Evolutionary conservation across 2,329 filamentous ascomycete species (phyloP).

Genomic region (Pestalotiopsis fici): DNA sequence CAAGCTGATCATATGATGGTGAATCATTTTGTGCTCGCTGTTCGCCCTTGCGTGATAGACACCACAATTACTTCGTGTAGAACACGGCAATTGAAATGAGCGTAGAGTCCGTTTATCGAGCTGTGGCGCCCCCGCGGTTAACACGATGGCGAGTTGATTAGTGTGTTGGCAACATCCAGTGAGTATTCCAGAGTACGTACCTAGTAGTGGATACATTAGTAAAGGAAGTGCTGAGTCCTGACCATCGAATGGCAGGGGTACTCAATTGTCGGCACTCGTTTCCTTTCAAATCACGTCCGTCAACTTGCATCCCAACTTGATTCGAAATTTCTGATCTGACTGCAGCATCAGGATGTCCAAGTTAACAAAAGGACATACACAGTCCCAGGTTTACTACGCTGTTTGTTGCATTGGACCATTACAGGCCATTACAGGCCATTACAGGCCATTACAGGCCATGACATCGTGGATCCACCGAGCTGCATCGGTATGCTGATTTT

Average conservation of each 20-base stretch:
- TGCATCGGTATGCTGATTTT: too few species aligned
- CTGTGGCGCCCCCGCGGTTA: background rate
- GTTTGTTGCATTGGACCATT: slow-evolving; percentile 12
- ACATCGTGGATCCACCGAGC: too few species aligned
- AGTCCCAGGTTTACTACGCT: slow-evolving; percentile 23
- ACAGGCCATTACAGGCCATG: slow-evolving; percentile 19
- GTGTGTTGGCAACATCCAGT: background rate
- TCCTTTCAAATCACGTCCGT: too few species aligned
- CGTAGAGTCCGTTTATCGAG: background rate
- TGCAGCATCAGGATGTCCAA: background rate
- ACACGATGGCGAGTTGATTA: background rate
- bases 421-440: too few species aligned
- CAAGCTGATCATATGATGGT: background rate
- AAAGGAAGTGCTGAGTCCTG: too few species aligned
- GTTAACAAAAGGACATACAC: slow-evolving; percentile 21
- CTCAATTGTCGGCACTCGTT: too few species aligned
- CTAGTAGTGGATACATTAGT: too few species aligned
- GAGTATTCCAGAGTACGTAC: too few species aligned
- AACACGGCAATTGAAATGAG: background rate
- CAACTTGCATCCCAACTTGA: too few species aligned
- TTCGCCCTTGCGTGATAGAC: background rate
- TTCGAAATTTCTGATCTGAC: too few species aligned
- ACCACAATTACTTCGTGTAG: background rate
- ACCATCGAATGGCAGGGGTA: too few species aligned
- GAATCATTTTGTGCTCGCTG: background rate